Evolutionary conservation across 23 red algal species (phyloP), one percentile per base, ranked within the genome.

Genomic region (Gracilaria caudata): DNA sequence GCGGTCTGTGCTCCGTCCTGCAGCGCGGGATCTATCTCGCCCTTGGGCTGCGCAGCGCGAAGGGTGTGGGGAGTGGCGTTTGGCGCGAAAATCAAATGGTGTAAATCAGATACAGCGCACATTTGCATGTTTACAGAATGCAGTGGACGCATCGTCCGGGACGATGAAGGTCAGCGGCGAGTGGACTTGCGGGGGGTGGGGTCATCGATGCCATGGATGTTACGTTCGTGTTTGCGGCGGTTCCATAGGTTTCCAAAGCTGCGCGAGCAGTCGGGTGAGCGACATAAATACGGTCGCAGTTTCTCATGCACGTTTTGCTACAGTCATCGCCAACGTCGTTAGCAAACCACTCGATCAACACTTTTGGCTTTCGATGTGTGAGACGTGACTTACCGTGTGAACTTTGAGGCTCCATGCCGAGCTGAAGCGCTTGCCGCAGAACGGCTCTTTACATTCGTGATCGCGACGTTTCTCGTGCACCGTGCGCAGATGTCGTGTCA

Each of bases 261-360:
- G 8, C 79, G 53, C 7, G 41, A 30, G 13, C 79, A 83, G 17
- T 44, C 63, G 30, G 33, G 33, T 6, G 40, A 19, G 16, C 57
- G 43, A 44, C 79, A 83, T 23, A 66, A 10, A 36, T 46, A 83
- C 32, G 79, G 79, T 68, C 63, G 44, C 4, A 83, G 43, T 24
- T 83, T 83, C 44, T 83, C 79, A 59, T 83, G 79, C 6, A 83
- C 79, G 23, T 83, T 83, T 83, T 66, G 79, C 79, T 83, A 29
- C 17, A 32, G 33, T 1, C 1, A 41, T 0, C 2, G 53, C 3
- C 17, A 20, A 35, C 20, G 5, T 2, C 19, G 49, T 53, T 53
- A 53, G 49, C 19, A 2, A n/a, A n/a, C n/a, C n/a, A n/a, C n/a
- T n/a, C n/a, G n/a, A n/a, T n/a, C n/a, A n/a, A n/a, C n/a, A n/a